Base-by-base conservation (phyloP, 2,329 filamentous ascomycete genomes). In the Trichophyton benhamiae region DNA sequence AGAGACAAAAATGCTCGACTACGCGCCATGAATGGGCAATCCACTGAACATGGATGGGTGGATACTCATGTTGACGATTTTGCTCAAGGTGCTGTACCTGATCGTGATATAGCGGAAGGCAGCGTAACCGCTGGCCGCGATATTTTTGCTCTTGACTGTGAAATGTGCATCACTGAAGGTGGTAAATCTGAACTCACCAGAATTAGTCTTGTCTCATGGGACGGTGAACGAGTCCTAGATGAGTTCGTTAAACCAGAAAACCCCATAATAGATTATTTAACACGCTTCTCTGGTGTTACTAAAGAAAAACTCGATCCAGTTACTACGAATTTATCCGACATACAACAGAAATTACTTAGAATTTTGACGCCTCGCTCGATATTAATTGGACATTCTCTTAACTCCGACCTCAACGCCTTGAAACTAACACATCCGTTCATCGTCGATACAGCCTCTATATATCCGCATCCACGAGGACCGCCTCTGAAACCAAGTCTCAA, bases 201-300 rank as follows among this genome's bases (percentile, higher is more conserved):
- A 61, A 87, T 97, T 71, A 96, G 91, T 71, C 74, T 97, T 44
- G 78, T 99, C 6, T 79, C 85, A 63, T 99, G 94, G 92, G 84
- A 91, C 67, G 91, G 91, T 57, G 83, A 84, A 38, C 82, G 88
- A 8, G 79, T 96, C 15, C 76, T 97, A 59, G 94, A 99, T 72
- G 88, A 95, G 75, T 82, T 97, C 11, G 94, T 99, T 68, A 95
- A 94, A 76, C 94, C 94, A 0, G 81, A 86, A 52, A 86, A 88
- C 66, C 87, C 89, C n/a, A 91, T 99, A 69, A 87, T 83, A 61
- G 88, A 99, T 77, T 97, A 99, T 72, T 81, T 99, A 46, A 99
- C 94, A 0, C 86, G 79, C 60, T 95, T 85, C 74, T 99, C 94
- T 0, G 94, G 94, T 65, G 96, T 99, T 70, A 99, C 92, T 2